Base-by-base conservation (phyloP, 2,329 filamentous ascomycete genomes). In the Curvularia eragrostidis region DNA sequence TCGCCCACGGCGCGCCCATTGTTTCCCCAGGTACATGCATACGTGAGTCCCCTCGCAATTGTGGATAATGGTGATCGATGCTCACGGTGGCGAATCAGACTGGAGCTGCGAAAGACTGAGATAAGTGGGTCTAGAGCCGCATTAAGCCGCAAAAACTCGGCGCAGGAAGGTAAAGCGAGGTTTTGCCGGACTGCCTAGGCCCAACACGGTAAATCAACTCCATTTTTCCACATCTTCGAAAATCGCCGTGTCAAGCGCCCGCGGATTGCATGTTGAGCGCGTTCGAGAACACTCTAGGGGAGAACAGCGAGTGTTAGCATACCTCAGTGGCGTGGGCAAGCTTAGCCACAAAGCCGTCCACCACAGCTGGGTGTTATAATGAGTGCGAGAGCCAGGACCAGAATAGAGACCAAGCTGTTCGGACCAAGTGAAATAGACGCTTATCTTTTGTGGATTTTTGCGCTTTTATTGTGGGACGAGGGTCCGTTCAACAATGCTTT, bases 381-480 rank as follows among this genome's bases (percentile, higher is more conserved):
- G 52, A 52, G 39, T 39, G 32, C 48, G 23, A 32, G 24, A 51
- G 41, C 23, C 53, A 52, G 18, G 53, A 52, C 41, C 39, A 32
- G 9, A 39, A 32, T 9, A 52, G 39, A 39, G 48, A 23, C 48
- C 38, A 56, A 56, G 53, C 48, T 30, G 23, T 39, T 44, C 32
- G 53, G 39, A 23, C 48, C 39, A 56, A 52, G 48, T 39, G 30
- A 30, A 39, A 46, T 46, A 52, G 53, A 56, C 53, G 53, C 53
- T 56, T 56, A 56, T 56, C 53, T 56, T 52, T 56, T 56, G 53
- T 56, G 53, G 53, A 46, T 39, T 52, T 52, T 48, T 46, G 39
- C 48, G 24, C 53, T 21, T 38, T 32, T 32, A 32, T 26, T 56
- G 53, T 56, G 48, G 53, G 41, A 56, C 39, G 30, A 51, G 39